These are phyloP conservation scores for Lathyrus sativus DNA, from an alignment of 306 rosid species.

Conservation along the genomic window DNA sequence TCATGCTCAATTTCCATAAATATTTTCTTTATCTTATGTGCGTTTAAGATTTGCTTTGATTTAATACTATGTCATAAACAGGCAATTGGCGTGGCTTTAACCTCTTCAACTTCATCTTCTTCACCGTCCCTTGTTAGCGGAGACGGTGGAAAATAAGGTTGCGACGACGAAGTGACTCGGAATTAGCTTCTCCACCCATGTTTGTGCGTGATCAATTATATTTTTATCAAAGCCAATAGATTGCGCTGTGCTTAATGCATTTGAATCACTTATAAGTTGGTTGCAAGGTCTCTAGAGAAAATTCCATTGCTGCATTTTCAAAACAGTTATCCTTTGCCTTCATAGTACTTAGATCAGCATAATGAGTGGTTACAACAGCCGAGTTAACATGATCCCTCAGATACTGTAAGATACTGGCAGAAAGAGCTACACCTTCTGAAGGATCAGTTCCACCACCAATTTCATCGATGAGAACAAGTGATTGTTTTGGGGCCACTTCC, in stretches of 20 bases:
- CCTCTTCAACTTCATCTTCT: no score
- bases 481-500: conserved; percentile 70
- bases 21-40: no score
- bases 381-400: conserved; percentile 69
- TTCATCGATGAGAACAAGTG: conserved; percentile 93
- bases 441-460: conserved; percentile 98
- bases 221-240: conserved; percentile 73
- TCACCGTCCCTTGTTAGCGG: no score
- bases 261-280: conserved; percentile 87
- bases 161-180: no score
- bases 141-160: no score
- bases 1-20: no score
- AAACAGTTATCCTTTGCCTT: conserved; percentile 71
- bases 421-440: conserved; percentile 98
- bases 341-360: conserved; percentile 76
- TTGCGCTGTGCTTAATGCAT: conserved; percentile 84
- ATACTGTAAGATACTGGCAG: conserved; percentile 82
- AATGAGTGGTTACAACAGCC: conserved; percentile 94
- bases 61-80: no score
- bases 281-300: conserved; percentile 68
- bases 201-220: conserved; percentile 59
- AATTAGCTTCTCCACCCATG: conserved; percentile 76
- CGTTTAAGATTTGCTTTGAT: no score
- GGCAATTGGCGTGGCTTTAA: no score
- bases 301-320: conserved; percentile 95